These are phyloP conservation scores for Cryptococcus jaspeensis DNA, from an alignment of 1,284 basidiomycete species.

Conservation along the genomic window DNA sequence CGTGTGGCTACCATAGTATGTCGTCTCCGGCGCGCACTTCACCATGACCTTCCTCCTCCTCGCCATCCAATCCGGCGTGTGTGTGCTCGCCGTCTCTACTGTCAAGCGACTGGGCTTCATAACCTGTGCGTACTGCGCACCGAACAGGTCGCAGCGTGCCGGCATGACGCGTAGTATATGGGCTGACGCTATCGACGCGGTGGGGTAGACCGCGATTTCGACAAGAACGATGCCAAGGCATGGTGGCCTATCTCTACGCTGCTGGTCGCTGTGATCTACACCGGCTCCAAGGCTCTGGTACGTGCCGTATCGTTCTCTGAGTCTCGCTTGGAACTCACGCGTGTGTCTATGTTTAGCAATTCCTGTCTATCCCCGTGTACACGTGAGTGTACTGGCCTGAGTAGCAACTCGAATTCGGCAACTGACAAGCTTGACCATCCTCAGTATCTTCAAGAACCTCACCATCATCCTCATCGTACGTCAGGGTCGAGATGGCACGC, in stretches of 20 bases:
- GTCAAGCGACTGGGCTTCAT: constrained; percentile 83
- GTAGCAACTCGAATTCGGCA: no score
- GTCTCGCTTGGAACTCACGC: not conserved
- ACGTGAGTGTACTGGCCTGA: constrained; percentile 54
- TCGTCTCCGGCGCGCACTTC: constrained; percentile 90
- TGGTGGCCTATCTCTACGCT: constrained; percentile 95
- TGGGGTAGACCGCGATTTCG: constrained; percentile 68
- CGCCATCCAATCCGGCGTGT: constrained; percentile 86
- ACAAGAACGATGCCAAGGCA: constrained; percentile 76
- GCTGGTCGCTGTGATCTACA: constrained; percentile 94
- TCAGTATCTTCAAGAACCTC: constrained; percentile 91
- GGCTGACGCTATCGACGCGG: not conserved
- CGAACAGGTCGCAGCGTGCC: no score
- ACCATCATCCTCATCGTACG: constrained; percentile 91
- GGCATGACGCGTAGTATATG: no score
- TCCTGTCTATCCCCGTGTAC: constrained; percentile 87
- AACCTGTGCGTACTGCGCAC: constrained; percentile 54
- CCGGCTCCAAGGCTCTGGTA: constrained; percentile 93
- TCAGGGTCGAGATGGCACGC: not conserved
- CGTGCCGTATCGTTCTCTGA: constrained; percentile 14
- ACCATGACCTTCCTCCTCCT: constrained; percentile 96
- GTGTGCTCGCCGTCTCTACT: constrained; percentile 69
- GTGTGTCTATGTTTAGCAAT: constrained; percentile 64
- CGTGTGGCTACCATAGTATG: constrained; percentile 43
- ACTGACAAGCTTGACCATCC: not conserved